These are phyloP conservation scores for Closterium sp. DNA, from an alignment of 139 green algal species.

Conservation along the genomic window DNA sequence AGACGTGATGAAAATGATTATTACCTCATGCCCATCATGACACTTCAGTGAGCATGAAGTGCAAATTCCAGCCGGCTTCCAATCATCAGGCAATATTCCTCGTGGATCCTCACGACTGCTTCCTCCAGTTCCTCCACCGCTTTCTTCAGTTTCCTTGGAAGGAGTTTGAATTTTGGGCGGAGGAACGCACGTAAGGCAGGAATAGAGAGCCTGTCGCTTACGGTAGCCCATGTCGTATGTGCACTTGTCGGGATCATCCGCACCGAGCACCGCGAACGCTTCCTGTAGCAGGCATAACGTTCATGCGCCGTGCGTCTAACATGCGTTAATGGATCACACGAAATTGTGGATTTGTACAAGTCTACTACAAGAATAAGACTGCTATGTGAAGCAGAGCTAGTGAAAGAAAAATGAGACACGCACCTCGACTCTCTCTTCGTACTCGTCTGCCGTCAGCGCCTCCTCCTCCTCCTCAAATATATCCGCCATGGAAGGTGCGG, in stretches of 20 bases:
- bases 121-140: not conserved
- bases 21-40: constrained; percentile 43
- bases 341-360: not conserved
- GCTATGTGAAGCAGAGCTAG: not conserved
- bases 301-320: not conserved
- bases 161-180: not conserved
- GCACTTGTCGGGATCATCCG: constrained; percentile 39
- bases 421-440: not conserved
- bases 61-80: constrained; percentile 38
- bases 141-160: not conserved
- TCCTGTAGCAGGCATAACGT: constrained; percentile 8
- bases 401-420: not conserved
- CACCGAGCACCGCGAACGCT: constrained; percentile 36
- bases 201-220: constrained; percentile 49
- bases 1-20: not conserved
- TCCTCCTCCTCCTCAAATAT: not conserved
- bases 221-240: constrained; percentile 46
- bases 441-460: not conserved
- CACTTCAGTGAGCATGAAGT: constrained; percentile 44
- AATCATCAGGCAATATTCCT: not conserved
- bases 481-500: not conserved
- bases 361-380: not conserved
- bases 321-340: not conserved
- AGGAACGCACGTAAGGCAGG: constrained; percentile 42
- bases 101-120: not conserved